Base-by-base conservation (phyloP, 2,329 filamentous ascomycete genomes). In the Epichloe typhina region DNA sequence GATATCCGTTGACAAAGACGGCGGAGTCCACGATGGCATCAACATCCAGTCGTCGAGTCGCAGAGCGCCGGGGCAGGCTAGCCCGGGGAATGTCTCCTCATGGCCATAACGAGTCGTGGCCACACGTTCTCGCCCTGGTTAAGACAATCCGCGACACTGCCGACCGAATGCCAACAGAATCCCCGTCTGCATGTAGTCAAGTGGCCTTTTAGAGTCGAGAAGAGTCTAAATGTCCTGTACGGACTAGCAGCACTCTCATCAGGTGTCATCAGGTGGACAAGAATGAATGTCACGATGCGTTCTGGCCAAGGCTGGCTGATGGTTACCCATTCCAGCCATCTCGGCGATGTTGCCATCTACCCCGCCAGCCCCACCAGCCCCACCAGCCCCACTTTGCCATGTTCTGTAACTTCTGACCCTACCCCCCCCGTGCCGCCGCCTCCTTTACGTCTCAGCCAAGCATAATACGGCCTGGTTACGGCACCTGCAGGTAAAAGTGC, bases 221-320 rank as follows among this genome's bases (percentile, higher is more conserved):
- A 45, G 36, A 37, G 26, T 48, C 45, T 17, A 35, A n/a, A 19
- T 7, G 23, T 7, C 7, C 7, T 26, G 23, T 26, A 26, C 23
- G 23, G 23, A 26, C 23, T 26, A 26, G 2, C 23, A 26, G 23
- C 23, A 26, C 2, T 26, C 23, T 26, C 23, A 26, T 26, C 23
- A 26, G 23, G 23, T 26, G 23, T 26, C 23, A 26, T 26, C 23
- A 26, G 23, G 44, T 39, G 38, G 44, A 42, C 35, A 47, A 11
- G 12, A 53, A 46, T 17, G 36, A 48, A 49, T 48, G 51, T 48
- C 51, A 51, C 51, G 45, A 50, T 46, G 41, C 26, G 23, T 45
- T 50, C 37, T 47, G 17, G 26, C 40, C n/a, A 39, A 23, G 23
- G 23, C 41, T 38, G 36, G 35, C 31, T 52, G 46, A 13, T 45